Base-by-base conservation (phyloP, 2,329 filamentous ascomycete species). In the Herpotrichia juniperi region DNA sequence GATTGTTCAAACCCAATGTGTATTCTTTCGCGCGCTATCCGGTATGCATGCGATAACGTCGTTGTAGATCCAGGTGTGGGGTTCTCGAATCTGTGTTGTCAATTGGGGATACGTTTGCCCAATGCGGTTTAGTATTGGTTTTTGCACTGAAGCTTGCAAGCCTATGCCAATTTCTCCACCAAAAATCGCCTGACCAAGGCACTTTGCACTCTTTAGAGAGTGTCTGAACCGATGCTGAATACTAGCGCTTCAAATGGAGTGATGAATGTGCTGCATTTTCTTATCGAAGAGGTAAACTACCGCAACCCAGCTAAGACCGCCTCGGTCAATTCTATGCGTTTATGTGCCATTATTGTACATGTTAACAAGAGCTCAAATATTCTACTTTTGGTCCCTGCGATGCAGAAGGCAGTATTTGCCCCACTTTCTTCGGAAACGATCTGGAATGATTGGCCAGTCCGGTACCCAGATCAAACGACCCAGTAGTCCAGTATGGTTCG, bases 381-480 rank as follows among this genome's bases (percentile, higher is more conserved):
- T 42, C 43, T 26, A 25, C 17, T 51, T 48, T 46, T n/a, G n/a
- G 25, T 48, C 24, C 26, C 43, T 54, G 26, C 51, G 54, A 42
- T 44, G 54, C 22, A 97, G 75, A 46, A 99, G 79, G 72, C 94
- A 99, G 73, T 97, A 96, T 47, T 86, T 81, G 16, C 92, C 94
- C 91, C 93, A 97, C 73, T 85, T 87, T 51, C 93, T 84, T 62
- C 81, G 84, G 58, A 86, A 87, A 53, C 81, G 81, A 35, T 85
- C 80, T 0, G 93, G 92, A 12, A 96, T 77, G 32, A 91, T 75
- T 0, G 81, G 76, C 56, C 86, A 75, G 59, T 91, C 83, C 2
- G 94, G 94, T 30, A 96, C 71, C 90, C 91, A 97, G 42, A 96
- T 75, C 8, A 90, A 83, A 54, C 94, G 84, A 2, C 89, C 89